Evolutionary conservation across 768 basidiomycete species (phyloP), one percentile per base, ranked within the genome.

Genomic region (Suillus plorans): DNA sequence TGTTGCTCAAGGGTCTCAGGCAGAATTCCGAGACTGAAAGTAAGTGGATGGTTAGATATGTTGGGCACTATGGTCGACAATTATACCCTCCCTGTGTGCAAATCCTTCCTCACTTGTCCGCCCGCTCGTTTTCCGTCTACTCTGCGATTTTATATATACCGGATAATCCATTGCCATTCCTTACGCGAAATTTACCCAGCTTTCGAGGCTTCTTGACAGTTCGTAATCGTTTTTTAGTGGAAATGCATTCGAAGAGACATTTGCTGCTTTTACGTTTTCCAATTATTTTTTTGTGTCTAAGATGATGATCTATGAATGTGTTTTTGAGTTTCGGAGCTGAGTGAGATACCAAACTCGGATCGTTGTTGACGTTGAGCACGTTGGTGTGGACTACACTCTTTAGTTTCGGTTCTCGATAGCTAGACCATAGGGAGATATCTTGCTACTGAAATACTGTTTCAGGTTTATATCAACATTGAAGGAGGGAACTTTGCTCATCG

Each of bases 1-100:
- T 70, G 93, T 93, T 71, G 93, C 93, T 44, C 94, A 95, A 79
- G 92, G 92, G 63, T 91, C 90, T 22, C 89, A 90, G 74, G 79
- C 82, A 39, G 93, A 94, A 69, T 93, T 92, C 83, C 85, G 86
- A 72, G 87, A 89, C 69, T 89, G 77, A 84, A 76, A 61, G 69
- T 63, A 66, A 72, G 67, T 18, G 65, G 62, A 60, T 67, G 64
- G 64, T 63, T 63, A 62, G 70, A 68, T 62, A 61, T 69, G 65
- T 69, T 70, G 70, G 71, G 66, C 69, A 64, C 57, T 67, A 63
- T 64, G 67, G 71, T 72, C 71, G 71, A 74, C 70, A 66, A 65
- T 44, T 78, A 78, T 78, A 76, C 77, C 75, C 76, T 64, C 67
- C 67, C 63, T 72, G 70, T 70, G 65, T 70, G 74, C 70, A 58